These are phyloP conservation scores for Schizopora paradoxa DNA, from an alignment of 1,284 basidiomycete species.

Conservation along the genomic window DNA sequence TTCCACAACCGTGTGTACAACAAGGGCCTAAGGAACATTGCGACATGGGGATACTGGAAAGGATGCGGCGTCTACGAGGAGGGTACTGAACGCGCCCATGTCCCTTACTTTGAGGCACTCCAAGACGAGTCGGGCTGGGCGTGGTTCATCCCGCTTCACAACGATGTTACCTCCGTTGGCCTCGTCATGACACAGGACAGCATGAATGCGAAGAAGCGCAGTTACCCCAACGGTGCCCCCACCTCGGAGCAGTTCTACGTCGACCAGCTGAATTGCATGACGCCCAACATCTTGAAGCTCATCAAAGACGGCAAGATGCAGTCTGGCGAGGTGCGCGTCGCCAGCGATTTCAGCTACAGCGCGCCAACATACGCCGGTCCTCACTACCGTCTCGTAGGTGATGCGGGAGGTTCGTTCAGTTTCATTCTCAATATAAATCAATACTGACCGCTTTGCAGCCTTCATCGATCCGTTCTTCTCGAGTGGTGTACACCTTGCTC, in stretches of 20 bases:
- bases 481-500: constrained; percentile 61
- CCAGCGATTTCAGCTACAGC: constrained; percentile 72
- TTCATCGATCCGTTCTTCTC: constrained; percentile 76
- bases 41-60: constrained; percentile 73
- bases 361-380: constrained; percentile 55
- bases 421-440: too few relatives aligned
- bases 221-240: constrained; percentile 17
- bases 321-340: constrained; percentile 34
- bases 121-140: constrained; percentile 75
- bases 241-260: constrained; percentile 35
- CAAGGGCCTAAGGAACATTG: constrained; percentile 63
- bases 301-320: constrained; percentile 39
- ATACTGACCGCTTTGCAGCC: constrained; percentile 35
- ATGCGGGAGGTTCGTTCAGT: too few relatives aligned
- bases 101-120: constrained; percentile 60
- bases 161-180: constrained; percentile 64
- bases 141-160: constrained; percentile 74
- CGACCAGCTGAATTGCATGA: constrained; percentile 34
- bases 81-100: constrained; percentile 52
- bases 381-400: constrained; percentile 60
- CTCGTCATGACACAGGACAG: constrained; percentile 62
- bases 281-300: constrained; percentile 47
- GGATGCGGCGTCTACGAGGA: constrained; percentile 48
- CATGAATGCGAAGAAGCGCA: constrained; percentile 35
- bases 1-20: constrained; percentile 66